Conservation (phyloP, 257 asterid genomes). For the Nyctanthes arbortristis region DNA sequence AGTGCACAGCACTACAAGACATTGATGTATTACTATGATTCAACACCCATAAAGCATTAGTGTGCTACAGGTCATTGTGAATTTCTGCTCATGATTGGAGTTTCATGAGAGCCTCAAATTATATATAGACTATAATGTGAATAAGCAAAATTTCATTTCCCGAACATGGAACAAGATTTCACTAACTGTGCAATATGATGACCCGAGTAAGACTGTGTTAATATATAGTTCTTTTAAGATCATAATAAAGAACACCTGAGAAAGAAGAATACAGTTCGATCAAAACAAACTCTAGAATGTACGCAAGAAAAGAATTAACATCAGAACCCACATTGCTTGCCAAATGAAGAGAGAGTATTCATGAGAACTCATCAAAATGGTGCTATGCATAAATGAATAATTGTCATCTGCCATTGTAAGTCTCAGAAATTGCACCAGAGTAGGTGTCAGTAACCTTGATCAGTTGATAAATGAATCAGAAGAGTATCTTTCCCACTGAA, state of each 20-base stretch:
- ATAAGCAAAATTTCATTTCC: background rate
- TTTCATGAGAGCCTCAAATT: background rate
- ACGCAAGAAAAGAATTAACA: background rate
- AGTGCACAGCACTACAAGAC: background rate
- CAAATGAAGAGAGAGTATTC: background rate
- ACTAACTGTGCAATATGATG: background rate
- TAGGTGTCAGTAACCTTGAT: slow-evolving; percentile 63
- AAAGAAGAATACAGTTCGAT: background rate
- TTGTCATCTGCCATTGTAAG: background rate
- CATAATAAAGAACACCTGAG: background rate
- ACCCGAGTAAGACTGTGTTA: slow-evolving; percentile 1
- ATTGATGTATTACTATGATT: background rate
- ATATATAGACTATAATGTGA: background rate
- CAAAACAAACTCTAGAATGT: background rate
- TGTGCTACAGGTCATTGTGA: slow-evolving; percentile 3
- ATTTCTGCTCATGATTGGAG: slow-evolving; percentile 2
- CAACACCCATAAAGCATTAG: background rate
- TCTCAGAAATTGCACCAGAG: background rate
- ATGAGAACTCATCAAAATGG: background rate
- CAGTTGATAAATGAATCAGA: slow-evolving; percentile 89
- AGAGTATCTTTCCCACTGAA: slow-evolving; percentile 43
- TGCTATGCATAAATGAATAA: background rate
- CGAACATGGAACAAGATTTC: background rate
- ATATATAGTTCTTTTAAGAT: background rate
- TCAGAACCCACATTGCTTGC: background rate